Evolutionary conservation across 176 grass and related monocot genomes (phyloP), one percentile per base, ranked within the genome.

Genomic region (Avena eriantha): DNA sequence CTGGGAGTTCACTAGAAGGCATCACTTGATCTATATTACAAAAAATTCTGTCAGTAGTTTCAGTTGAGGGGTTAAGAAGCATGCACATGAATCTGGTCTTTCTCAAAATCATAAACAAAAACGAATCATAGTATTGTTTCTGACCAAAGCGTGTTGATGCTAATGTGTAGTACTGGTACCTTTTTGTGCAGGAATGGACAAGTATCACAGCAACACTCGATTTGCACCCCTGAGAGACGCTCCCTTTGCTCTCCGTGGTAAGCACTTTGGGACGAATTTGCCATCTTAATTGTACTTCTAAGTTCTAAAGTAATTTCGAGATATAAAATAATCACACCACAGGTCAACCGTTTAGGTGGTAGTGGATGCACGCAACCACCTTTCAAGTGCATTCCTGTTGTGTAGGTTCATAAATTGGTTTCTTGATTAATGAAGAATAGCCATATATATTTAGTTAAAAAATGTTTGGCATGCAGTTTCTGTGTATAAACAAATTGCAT

Each of bases 201-300:
- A 83, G 74, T 58, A 57, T 29, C 76, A 83, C 9, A 48, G 22
- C 63, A 86, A 74, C 21, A 12, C 84, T 36, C 55, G 10, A 10
- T 87, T 73, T 83, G 65, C 63, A 45, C 34, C 84, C 18, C 47
- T 87, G 4, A 79, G 35, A 5, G 55, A 87, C 0, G 10, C 80
- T 22, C 75, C 84, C 23, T 87, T 87, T 87, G 89, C 89, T 83
- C 56, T 83, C 3, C 56, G 74, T 66, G 89, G 89, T 90, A 87
- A 57, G 26, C 10, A 56, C 23, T 53, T 5, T 41, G 73, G 1
- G 10, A 10, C 4, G 23, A 17, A n/a, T 81, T 39, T 76, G 18
- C 21, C 68, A 47, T 76, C 3, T 60, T 36, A 33, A 50, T 3
- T 86, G 21, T 75, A 75, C 47, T 50, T 50, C n/a, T 75, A 75